Base-by-base conservation (phyloP, 306 rosid species). In the Prunus salicina region DNA sequence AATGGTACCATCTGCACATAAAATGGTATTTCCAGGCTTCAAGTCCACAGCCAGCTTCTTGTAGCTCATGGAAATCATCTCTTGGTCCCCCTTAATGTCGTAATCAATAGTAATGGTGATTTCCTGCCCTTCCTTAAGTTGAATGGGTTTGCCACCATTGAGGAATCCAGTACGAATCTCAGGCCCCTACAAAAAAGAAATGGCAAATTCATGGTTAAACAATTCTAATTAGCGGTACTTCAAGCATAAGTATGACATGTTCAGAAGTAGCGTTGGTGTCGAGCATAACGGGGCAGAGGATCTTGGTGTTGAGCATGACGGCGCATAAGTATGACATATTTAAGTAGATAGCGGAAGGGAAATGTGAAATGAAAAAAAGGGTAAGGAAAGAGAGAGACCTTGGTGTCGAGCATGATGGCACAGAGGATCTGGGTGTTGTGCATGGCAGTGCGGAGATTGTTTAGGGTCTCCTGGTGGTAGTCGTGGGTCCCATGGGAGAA, bases 111-210 rank as follows among this genome's bases (percentile, higher is more conserved):
- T 84, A 52, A 93, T 90, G 79, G 89, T 87, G 69, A 93, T 88
- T 79, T 93, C 98, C 81, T 90, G 96, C 25, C 97, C 96, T 88
- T 93, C 97, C 80, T 90, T 93, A 56, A 93, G 93, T 74, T 91
- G 96, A 85, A 93, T 82, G 67, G 97, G 88, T 72, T 91, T 93
- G 57, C 89, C 93, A 91, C 90, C 93, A 77, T 87, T 76, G 43
- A 93, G 83, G 78, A 91, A 91, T 76, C 98, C 98, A 72, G 98
- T 93, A 47, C 98, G 91, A 84, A 93, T 93, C 89, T 93, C 98
- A 51, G 98, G 98, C 61, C 98, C 98, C 98, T 93, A 69, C 61
- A 77, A 56, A 45, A 60, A 77, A 24, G 5, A 12, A 34, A 81
- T 64, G 62, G 20, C 64, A 72, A 66, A 73, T 34, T 12, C 46